phyloP scores from a whole-genome alignment of 495 filamentous ascomycete genomes.

The Thermothielavioides terrestris region DNA sequence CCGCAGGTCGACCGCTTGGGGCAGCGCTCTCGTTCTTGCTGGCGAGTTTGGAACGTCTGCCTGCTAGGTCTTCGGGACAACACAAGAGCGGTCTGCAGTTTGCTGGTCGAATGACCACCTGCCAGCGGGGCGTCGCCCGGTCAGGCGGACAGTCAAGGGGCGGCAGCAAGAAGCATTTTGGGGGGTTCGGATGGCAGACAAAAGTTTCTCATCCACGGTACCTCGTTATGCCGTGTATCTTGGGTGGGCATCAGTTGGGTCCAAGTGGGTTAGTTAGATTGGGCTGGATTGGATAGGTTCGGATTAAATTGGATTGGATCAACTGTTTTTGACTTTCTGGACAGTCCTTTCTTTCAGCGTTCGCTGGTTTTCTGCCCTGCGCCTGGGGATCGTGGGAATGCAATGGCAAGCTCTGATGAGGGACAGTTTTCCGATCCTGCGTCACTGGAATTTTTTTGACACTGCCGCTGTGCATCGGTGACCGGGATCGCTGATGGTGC shows the following conservation, averaged over 20 bases:
- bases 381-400: neutral
- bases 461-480: neutral
- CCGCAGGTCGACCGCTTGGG: too few species aligned
- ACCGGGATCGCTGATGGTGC: neutral
- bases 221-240: too few species aligned
- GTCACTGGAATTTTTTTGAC: neutral
- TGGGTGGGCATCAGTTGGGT: too few species aligned
- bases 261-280: too few species aligned
- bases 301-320: constrained; percentile 1
- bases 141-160: neutral
- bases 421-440: neutral
- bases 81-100: neutral
- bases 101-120: neutral
- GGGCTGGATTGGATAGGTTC: neutral
- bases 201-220: constrained; percentile 1
- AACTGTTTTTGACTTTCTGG: neutral
- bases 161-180: neutral
- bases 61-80: too few species aligned
- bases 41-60: too few species aligned
- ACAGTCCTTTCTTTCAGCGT: neutral
- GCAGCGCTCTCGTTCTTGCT: too few species aligned
- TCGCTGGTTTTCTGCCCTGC: neutral
- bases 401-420: neutral
- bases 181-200: neutral
- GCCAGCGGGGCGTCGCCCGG: neutral